Evolutionary conservation across 1,284 basidiomycete species (phyloP).

Genomic region (Porogramme epimiltina): DNA sequence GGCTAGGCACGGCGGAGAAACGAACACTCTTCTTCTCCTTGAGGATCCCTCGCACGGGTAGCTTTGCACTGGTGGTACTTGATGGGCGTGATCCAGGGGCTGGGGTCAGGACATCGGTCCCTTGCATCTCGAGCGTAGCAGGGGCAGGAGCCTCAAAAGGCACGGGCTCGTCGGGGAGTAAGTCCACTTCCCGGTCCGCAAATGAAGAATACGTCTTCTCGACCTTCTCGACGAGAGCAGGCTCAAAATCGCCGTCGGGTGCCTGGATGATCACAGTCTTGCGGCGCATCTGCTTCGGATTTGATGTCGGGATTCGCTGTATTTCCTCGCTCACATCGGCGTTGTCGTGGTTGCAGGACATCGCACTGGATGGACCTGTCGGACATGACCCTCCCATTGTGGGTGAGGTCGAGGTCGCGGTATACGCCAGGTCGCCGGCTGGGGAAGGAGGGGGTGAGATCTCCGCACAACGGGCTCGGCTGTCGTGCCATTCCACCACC

Average conservation of each 20-base stretch:
- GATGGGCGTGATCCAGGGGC: conserved; percentile 18
- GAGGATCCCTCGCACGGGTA: conserved; percentile 34
- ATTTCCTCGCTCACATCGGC: not conserved
- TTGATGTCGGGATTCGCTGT: not conserved
- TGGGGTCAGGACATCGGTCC: not conserved
- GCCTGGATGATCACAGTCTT: conserved; percentile 37
- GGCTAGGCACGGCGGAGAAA: conserved; percentile 33
- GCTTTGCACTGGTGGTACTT: conserved; percentile 26
- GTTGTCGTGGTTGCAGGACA: conserved; percentile 12
- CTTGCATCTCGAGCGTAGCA: not conserved
- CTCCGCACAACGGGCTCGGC: conserved; percentile 2
- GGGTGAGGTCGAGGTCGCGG: conserved; percentile 2
- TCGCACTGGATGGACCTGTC: conserved; percentile 14
- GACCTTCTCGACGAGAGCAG: conserved; percentile 6
- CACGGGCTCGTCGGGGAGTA: conserved; percentile 17
- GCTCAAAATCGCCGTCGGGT: conserved; percentile 6
- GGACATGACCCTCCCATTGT: conserved; percentile 9
- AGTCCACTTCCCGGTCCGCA: conserved; percentile 7
- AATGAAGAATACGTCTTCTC: conserved; percentile 13
- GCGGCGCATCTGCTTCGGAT: conserved; percentile 25
- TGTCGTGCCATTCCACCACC: conserved; percentile 20
- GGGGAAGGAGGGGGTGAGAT: conserved; percentile 13
- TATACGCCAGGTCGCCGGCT: conserved; percentile 8
- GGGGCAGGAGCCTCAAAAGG: conserved; percentile 28
- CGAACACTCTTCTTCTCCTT: conserved; percentile 39